phyloP scores from a whole-genome alignment of 2,329 filamentous ascomycete species.

The Akanthomyces lecanii region DNA sequence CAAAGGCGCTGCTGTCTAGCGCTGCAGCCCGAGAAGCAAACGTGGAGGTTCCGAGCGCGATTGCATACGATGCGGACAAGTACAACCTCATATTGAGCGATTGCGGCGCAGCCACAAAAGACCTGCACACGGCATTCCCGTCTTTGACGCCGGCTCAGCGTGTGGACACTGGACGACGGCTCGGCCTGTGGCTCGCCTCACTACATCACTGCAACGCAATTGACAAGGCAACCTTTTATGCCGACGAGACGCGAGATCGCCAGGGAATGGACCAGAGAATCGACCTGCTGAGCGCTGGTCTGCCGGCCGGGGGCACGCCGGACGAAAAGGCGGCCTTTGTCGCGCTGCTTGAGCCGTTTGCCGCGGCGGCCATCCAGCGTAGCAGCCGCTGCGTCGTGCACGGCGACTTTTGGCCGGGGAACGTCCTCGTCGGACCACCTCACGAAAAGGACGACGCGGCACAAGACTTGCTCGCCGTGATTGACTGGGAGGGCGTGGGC shows the following conservation, averaged over 20 bases:
- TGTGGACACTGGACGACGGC: not conserved
- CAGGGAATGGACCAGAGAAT: conserved; percentile 2
- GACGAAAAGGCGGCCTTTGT: not conserved
- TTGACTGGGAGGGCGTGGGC: not conserved
- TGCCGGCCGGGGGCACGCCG: not conserved
- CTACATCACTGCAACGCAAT: not conserved
- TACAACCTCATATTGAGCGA: not conserved
- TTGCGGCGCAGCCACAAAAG: not conserved
- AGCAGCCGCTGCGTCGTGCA: not conserved
- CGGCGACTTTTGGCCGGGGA: not conserved
- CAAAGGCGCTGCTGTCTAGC: not conserved
- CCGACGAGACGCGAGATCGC: not conserved
- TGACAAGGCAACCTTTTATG: not conserved
- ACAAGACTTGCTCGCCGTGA: not conserved
- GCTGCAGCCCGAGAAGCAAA: not conserved
- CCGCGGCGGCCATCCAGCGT: not conserved
- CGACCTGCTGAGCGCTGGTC: not conserved
- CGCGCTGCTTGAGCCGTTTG: not conserved
- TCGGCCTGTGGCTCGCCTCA: not conserved
- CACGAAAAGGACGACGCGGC: no score
- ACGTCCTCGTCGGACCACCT: not conserved
- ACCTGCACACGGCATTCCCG: not conserved
- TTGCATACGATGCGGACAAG: not conserved
- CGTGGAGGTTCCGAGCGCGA: not conserved
- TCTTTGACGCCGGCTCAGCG: not conserved